Base-by-base conservation (phyloP, 1,284 basidiomycete species). In the Ustilago lituana region DNA sequence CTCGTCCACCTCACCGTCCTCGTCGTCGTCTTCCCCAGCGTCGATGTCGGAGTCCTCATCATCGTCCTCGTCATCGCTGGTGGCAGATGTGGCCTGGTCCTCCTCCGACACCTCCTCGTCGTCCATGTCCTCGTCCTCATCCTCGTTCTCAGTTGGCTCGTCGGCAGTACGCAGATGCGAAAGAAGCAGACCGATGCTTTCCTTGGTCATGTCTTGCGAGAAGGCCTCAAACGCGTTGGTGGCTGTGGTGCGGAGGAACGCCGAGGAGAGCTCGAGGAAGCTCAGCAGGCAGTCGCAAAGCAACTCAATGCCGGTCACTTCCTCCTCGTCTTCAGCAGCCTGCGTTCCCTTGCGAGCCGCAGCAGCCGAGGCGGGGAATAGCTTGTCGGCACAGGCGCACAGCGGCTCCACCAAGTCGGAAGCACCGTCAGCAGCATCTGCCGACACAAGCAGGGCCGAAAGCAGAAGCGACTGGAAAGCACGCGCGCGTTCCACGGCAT, bases 261-360 rank as follows among this genome's bases (percentile, higher is more conserved):
- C 88, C 10, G 90, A 92, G 2, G 90, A 89, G 62, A 90, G 87
- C 81, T 98, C 94, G 46, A 98, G 84, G 78, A 93, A 89, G 8
- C 91, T 92, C 55, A 98, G 90, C 57, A 98, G 87, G 22, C 87
- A 87, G 78, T 98, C 94, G 44, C 94, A 89, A 33, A 98, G 85
- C 29, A 93, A 83, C 74, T 96, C 93, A 48, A 94, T 88, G 1
- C 92, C 89, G 37, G 87, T 83, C 19, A 85, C 84, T 23, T 84
- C 85, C 5, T 62, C 84, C 10, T 83, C 82, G 14, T 83, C 79
- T 19, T 83, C 85, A 0, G 83, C 76, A 14, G 82, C 66, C 86
- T 32, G 52, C 55, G 71, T 67, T 19, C 37, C 23, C 55, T 67
- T 43, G 40, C 51, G 45, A 17, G 48, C 23, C 4, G 53, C 26